phyloP scores from a whole-genome alignment of 129 eudicot genomes.

The Mikania micrantha region DNA sequence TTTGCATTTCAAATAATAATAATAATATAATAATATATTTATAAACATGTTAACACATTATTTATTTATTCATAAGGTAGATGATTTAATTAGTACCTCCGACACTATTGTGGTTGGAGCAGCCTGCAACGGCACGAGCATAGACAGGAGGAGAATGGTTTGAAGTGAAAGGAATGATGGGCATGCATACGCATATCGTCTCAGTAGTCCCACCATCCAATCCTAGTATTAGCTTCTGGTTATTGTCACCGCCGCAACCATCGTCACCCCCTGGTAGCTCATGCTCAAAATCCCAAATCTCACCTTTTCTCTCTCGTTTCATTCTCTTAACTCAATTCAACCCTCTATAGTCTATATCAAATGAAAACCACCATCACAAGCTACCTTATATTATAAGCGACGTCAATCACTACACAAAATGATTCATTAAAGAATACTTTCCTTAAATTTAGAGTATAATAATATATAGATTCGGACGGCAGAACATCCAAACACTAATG shows the following conservation, averaged over 20 bases:
- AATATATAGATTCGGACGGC: conserved; percentile 31
- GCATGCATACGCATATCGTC: conserved; percentile 76
- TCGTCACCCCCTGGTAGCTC: conserved; percentile 14
- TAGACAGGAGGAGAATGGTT: conserved; percentile 56
- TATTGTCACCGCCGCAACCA: conserved; percentile 12
- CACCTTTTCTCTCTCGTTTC: conserved; percentile 64
- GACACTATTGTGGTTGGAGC: conserved; percentile 91
- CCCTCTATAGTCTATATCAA: background rate
- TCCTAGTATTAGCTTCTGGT: conserved; percentile 49
- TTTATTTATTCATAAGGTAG: no score
- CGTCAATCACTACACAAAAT: conserved; percentile 15
- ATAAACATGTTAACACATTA: no score
- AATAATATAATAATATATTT: no score
- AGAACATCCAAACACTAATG: conserved; percentile 26
- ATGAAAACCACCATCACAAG: background rate
- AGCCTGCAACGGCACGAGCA: conserved; percentile 86
- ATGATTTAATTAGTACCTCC: conserved; percentile 60
- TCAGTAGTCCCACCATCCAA: conserved; percentile 72
- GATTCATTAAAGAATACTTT: background rate
- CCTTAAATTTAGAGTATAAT: background rate
- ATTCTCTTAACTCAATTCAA: conserved; percentile 1
- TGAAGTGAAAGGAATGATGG: conserved; percentile 33
- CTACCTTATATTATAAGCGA: background rate
- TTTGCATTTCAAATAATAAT: no score
- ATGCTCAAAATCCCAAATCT: conserved; percentile 70